These are phyloP conservation scores for Ceratobasidium sp. DNA, from an alignment of 1,284 basidiomycete species.

Conservation along the genomic window DNA sequence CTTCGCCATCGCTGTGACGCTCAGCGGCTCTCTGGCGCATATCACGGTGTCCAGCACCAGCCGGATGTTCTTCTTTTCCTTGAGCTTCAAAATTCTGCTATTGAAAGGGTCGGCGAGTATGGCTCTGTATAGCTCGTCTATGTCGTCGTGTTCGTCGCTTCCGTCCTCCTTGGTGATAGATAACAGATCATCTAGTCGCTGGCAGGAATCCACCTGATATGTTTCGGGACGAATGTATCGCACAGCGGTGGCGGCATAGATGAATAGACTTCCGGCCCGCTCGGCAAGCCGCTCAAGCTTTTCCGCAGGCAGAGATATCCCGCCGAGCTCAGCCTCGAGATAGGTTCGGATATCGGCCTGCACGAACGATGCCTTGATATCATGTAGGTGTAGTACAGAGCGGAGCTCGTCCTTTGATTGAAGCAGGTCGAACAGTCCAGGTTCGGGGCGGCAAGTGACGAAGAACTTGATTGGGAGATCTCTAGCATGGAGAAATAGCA, in stretches of 20 bases:
- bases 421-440: background rate
- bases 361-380: background rate
- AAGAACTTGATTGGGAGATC: slow-evolving; percentile 12
- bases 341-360: slow-evolving; percentile 3
- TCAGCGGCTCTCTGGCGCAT: slow-evolving; percentile 11
- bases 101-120: background rate
- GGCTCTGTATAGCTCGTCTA: background rate
- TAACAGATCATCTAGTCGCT: background rate
- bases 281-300: background rate
- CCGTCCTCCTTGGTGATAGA: too few relatives aligned
- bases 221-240: background rate
- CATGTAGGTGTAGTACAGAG: background rate
- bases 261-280: background rate
- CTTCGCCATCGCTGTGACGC: background rate
- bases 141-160: too few relatives aligned
- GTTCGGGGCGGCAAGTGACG: slow-evolving; percentile 14
- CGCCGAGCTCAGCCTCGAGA: background rate
- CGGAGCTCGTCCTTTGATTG: background rate
- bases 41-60: background rate
- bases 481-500: background rate
- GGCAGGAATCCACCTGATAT: background rate
- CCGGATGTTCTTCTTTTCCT: background rate
- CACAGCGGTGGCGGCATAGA: slow-evolving; percentile 5
- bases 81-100: background rate
- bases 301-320: background rate